Conservation (phyloP, 805 yeast species). For the Candida ortonii region DNA sequence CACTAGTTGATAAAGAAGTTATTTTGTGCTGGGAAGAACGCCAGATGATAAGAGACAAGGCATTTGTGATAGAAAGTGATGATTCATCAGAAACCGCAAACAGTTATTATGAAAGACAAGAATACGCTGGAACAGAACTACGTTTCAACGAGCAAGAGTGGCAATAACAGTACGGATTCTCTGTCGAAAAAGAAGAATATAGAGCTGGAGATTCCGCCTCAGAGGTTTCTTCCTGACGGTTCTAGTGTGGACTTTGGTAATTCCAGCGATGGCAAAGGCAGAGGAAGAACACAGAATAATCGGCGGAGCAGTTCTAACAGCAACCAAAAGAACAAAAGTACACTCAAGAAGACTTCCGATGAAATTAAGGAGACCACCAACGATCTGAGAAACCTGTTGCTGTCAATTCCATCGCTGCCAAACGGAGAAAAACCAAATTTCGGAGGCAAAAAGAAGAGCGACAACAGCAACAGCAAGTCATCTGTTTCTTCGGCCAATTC, state of each 20-base stretch:
- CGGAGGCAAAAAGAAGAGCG: constrained; percentile 13
- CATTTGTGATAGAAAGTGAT: constrained; percentile 17
- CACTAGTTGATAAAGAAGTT: no score
- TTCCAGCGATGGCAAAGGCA: constrained; percentile 13
- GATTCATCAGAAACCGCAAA: constrained; percentile 23
- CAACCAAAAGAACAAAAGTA: constrained; percentile 16
- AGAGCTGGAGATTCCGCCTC: constrained; percentile 29
- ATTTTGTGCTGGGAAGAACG: no score
- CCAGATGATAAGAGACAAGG: not conserved
- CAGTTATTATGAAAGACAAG: constrained; percentile 19
- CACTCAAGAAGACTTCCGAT: constrained; percentile 20
- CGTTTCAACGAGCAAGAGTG: constrained; percentile 4
- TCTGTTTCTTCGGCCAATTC: constrained; percentile 3
- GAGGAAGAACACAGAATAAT: constrained; percentile 13
- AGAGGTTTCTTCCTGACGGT: constrained; percentile 32
- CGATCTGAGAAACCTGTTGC: constrained; percentile 20
- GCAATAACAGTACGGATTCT: constrained; percentile 5
- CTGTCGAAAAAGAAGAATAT: constrained; percentile 39
- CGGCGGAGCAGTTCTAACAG: constrained; percentile 10
- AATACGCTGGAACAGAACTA: no score
- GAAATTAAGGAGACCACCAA: constrained; percentile 22
- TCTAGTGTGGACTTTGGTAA: constrained; percentile 28
- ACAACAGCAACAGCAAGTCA: constrained; percentile 3
- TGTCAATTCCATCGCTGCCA: constrained; percentile 21
- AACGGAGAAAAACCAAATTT: constrained; percentile 23